A percentile compares a stretch with the other conserved stretches of the same genome.
Conservation (phyloP, 202 grass and related monocot genomes). For the Elaeis oleifera region DNA sequence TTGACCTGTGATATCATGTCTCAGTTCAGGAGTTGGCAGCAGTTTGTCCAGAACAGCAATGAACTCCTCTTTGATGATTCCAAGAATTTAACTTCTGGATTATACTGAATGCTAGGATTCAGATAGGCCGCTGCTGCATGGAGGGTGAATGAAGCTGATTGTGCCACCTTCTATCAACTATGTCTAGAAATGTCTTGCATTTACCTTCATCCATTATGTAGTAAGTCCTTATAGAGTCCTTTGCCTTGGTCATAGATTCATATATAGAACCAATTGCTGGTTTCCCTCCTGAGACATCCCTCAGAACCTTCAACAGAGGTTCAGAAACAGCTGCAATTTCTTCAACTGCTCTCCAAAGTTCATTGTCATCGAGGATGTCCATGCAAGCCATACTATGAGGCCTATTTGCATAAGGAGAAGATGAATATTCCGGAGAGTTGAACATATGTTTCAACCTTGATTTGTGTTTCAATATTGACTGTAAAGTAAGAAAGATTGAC, state of each 20-base stretch:
- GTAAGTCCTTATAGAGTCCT: slow-evolving; percentile 86
- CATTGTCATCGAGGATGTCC: slow-evolving; percentile 60
- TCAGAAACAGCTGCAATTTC: slow-evolving; percentile 88
- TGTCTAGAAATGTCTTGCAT: slow-evolving; percentile 88
- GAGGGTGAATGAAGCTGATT: slow-evolving; percentile 79
- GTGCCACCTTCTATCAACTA: slow-evolving; percentile 84
- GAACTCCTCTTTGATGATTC: slow-evolving; percentile 69
- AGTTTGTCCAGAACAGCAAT: slow-evolving; percentile 69
- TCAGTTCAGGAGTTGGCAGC: slow-evolving; percentile 61
- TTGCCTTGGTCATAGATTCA: slow-evolving; percentile 93
- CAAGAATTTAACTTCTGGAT: slow-evolving; percentile 71
- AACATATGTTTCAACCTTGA: slow-evolving; percentile 90
- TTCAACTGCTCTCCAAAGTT: slow-evolving; percentile 82
- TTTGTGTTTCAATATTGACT: slow-evolving; percentile 65
- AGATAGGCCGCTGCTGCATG: slow-evolving; percentile 79
- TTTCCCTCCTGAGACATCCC: slow-evolving; percentile 87
- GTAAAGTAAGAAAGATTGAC: slow-evolving; percentile 79
- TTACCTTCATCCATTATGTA: slow-evolving; percentile 98
- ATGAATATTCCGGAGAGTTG: slow-evolving; percentile 59
- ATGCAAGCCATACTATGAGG: slow-evolving; percentile 47
- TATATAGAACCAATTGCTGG: slow-evolving; percentile 79
- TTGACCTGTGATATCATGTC: slow-evolving; percentile 72
- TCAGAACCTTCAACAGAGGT: slow-evolving; percentile 80
- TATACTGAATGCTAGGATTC: slow-evolving; percentile 95
- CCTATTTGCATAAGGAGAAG: slow-evolving; percentile 62